Conservation (phyloP, 345 rosid genomes). For the Diplotaxis tenuifolia region DNA sequence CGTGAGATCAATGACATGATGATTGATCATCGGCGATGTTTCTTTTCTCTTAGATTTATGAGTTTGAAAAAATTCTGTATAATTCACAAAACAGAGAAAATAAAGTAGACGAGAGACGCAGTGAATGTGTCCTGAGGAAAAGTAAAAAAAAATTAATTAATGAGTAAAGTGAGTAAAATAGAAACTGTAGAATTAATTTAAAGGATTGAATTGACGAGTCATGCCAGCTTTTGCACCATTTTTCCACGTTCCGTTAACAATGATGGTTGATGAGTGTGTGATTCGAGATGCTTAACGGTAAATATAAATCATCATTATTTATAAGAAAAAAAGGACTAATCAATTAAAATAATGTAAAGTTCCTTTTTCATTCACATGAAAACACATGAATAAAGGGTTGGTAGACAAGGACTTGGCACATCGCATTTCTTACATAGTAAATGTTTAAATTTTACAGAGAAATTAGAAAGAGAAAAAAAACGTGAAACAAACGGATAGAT, state of each 20-base stretch:
- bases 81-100: neutral
- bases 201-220: neutral
- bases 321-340: neutral
- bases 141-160: conserved; percentile 8
- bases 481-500: conserved; percentile 1
- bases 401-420: neutral
- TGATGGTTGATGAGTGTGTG: neutral
- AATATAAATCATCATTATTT: conserved; percentile 6
- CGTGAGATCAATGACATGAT: conserved; percentile 10
- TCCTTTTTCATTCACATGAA: conserved; percentile 31
- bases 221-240: conserved; percentile 31
- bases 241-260: conserved; percentile 24
- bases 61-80: neutral
- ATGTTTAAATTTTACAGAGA: conserved; percentile 22
- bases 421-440: conserved; percentile 16
- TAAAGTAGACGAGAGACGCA: conserved; percentile 7
- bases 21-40: conserved; percentile 7
- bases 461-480: neutral
- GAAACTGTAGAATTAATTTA: neutral
- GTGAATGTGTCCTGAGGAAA: conserved; percentile 13
- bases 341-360: conserved; percentile 23
- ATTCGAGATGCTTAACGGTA: conserved; percentile 38
- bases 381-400: conserved; percentile 28
- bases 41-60: conserved; percentile 11
- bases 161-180: neutral